A percentile compares a stretch with the other conserved stretches of the same genome.
Conservation (phyloP, 1,139 yeast genomes). For the Oligophagozyma castellii region DNA sequence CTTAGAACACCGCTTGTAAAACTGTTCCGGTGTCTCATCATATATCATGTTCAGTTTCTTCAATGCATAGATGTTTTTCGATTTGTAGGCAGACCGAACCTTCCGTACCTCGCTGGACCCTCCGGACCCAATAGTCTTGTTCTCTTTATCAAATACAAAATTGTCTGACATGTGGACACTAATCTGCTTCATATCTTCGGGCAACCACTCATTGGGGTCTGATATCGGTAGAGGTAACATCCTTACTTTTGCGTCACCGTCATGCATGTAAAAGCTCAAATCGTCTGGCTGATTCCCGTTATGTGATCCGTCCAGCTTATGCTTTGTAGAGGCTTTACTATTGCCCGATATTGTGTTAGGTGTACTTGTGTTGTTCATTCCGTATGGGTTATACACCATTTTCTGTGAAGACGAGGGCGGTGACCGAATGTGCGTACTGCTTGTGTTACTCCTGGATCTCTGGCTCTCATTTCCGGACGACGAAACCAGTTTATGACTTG, state of each 20-base stretch:
- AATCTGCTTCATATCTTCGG: constrained; percentile 38
- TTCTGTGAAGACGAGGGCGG: constrained; percentile 5
- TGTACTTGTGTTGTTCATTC: constrained; percentile 14
- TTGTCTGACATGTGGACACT: constrained; percentile 43
- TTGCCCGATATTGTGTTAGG: constrained; percentile 1
- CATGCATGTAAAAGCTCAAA: constrained; percentile 19
- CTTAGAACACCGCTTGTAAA: constrained; percentile 48
- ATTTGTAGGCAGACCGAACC: constrained; percentile 29
- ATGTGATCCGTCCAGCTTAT: constrained; percentile 1
- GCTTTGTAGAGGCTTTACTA: constrained; percentile 1
- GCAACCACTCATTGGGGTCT: constrained; percentile 54
- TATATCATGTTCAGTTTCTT: constrained; percentile 50
- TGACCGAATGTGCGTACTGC: too few species aligned
- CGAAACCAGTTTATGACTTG: too few species aligned
- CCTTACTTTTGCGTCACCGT: constrained; percentile 29
- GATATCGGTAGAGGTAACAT: constrained; percentile 50
- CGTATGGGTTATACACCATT: constrained; percentile 24
- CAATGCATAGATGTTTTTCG: constrained; percentile 37
- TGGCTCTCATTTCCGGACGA: too few species aligned
- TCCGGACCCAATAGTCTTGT: constrained; percentile 48
- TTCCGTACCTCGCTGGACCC: constrained; percentile 57
- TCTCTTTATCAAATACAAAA: constrained; percentile 35
- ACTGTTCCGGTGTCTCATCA: constrained; percentile 50
- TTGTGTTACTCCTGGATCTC: too few species aligned
- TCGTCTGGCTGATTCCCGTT: constrained; percentile 7